These are phyloP conservation scores for Barbatosphaeria neglecta DNA, from an alignment of 495 filamentous ascomycete species.

Conservation along the genomic window DNA sequence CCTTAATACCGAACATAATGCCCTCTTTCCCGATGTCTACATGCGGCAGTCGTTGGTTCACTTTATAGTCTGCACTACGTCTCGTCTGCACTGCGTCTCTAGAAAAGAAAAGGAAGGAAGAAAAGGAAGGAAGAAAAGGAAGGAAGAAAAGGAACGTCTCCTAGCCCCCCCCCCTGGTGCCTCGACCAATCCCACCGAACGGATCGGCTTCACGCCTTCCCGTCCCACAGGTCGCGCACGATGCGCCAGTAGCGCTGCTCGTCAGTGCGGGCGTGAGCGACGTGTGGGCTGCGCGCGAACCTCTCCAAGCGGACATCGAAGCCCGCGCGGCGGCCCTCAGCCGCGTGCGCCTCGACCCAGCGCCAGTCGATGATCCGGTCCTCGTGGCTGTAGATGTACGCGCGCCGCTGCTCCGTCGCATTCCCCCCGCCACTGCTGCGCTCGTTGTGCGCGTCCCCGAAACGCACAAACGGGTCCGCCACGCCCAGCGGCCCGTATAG, in stretches of 20 bases:
- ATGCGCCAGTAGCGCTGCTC: constrained; percentile 29
- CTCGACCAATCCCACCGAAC: no score
- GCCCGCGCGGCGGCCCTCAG: constrained; percentile 17
- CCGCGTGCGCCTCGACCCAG: constrained; percentile 28
- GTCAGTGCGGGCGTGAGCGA: constrained; percentile 27
- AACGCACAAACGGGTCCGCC: constrained; percentile 14
- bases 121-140: no score
- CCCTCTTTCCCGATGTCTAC: no score
- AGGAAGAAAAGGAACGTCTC: no score
- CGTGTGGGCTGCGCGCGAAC: constrained; percentile 27
- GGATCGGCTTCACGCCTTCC: constrained; percentile 1
- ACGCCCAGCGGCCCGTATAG: constrained; percentile 10
- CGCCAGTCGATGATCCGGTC: constrained; percentile 28
- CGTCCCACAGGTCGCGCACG: constrained; percentile 26
- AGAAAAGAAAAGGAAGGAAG: no score
- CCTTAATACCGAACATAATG: no score
- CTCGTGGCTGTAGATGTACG: constrained; percentile 28
- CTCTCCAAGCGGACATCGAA: constrained; percentile 19
- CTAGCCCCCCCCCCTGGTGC: no score
- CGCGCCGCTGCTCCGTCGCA: constrained; percentile 21
- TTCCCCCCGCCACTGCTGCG: not conserved
- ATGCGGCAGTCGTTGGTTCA: no score
- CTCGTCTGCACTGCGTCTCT: no score
- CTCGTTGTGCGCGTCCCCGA: constrained; percentile 20
- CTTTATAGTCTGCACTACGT: no score